phyloP scores from a whole-genome alignment of 495 filamentous ascomycete genomes.

The Beverwykella pulmonaria region DNA sequence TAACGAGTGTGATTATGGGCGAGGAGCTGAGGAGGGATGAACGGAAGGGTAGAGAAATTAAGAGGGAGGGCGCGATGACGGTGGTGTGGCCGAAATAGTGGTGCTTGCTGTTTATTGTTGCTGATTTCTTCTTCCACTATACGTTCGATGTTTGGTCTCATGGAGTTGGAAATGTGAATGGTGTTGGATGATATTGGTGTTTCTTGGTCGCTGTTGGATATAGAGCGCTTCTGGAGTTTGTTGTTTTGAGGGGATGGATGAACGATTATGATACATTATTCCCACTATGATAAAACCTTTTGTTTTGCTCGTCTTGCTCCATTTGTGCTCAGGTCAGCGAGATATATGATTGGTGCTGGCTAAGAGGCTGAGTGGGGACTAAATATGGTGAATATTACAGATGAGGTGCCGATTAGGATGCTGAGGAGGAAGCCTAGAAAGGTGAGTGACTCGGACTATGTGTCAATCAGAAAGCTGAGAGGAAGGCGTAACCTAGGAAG shows the following conservation, averaged over 20 bases:
- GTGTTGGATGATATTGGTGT: background rate
- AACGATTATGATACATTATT: background rate
- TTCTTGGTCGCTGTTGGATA: background rate
- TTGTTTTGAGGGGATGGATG: background rate
- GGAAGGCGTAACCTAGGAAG: too few species aligned
- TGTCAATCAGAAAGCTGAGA: too few species aligned
- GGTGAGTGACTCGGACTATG: too few species aligned
- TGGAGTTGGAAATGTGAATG: background rate
- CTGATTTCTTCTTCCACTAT: background rate
- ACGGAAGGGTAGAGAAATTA: slow-evolving; percentile 22
- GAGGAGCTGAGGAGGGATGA: slow-evolving; percentile 39
- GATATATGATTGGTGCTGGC: too few species aligned
- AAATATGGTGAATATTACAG: too few species aligned
- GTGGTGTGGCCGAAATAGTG: slow-evolving; percentile 21
- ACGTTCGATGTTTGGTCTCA: background rate
- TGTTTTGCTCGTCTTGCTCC: too few species aligned
- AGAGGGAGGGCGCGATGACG: slow-evolving; percentile 16
- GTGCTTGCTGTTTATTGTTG: background rate
- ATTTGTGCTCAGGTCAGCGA: too few species aligned
- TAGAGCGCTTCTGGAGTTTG: background rate
- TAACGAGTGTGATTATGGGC: slow-evolving; percentile 34
- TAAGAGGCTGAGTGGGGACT: too few species aligned
- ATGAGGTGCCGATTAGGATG: too few species aligned
- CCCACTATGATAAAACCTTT: background rate
- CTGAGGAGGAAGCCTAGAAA: too few species aligned